These are phyloP conservation scores for Picochlorum costavermella DNA, from an alignment of 139 green algal species.

Conservation along the genomic window DNA sequence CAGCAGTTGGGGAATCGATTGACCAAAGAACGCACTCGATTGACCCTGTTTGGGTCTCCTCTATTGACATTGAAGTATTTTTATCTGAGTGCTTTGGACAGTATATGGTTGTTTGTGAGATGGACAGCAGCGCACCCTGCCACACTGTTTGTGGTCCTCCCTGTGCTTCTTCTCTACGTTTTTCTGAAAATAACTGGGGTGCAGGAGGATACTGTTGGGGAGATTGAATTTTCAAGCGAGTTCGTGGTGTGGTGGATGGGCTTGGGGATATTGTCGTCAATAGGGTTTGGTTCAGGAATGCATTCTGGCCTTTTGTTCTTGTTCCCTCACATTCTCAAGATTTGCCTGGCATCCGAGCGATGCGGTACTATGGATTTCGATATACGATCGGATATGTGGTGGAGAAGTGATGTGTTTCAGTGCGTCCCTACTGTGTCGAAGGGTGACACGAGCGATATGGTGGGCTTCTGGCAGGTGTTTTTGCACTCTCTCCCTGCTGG, in stretches of 20 bases:
- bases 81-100: slow-evolving; percentile 11
- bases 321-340: slow-evolving; percentile 91
- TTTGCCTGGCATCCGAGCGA: slow-evolving; percentile 75
- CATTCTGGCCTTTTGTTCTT: slow-evolving; percentile 89
- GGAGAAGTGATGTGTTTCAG: slow-evolving; percentile 57
- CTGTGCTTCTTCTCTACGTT: slow-evolving; percentile 43
- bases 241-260: slow-evolving; percentile 80
- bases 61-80: slow-evolving; percentile 52
- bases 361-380: slow-evolving; percentile 73
- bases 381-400: slow-evolving; percentile 68
- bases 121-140: slow-evolving; percentile 56
- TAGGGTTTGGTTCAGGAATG: slow-evolving; percentile 86
- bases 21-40: slow-evolving; percentile 7
- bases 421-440: slow-evolving; percentile 27
- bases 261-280: slow-evolving; percentile 79
- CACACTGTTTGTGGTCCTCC: slow-evolving; percentile 53
- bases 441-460: slow-evolving; percentile 25
- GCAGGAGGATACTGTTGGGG: slow-evolving; percentile 7
- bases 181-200: slow-evolving; percentile 23
- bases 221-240: slow-evolving; percentile 38
- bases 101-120: slow-evolving; percentile 14
- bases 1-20: slow-evolving; percentile 10
- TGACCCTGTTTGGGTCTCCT: slow-evolving; percentile 49
- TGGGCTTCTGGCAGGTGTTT: slow-evolving; percentile 5
- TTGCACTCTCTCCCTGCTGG: slow-evolving; percentile 51